Base-by-base conservation (phyloP, 192 early-diverging fungal genomes). In the Backusella liffmaniae region DNA sequence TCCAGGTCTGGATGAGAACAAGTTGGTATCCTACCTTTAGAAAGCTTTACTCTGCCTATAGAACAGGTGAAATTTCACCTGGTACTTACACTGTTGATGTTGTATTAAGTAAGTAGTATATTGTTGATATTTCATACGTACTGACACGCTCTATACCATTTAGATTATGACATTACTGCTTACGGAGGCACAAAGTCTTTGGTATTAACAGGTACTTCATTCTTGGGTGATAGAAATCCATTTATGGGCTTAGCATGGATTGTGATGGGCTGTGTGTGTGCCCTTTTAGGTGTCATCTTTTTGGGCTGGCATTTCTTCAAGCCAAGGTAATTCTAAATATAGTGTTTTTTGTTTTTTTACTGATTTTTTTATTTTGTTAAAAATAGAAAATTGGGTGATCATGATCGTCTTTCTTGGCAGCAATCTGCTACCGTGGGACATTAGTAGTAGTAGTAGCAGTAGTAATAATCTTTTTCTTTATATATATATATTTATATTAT, bases 1-100 rank as follows among this genome's bases (percentile, higher is more conserved):
- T 99, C 77, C 94, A 97, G 77, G 98, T 99, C 21, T 99, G 98
- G 98, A 98, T 99, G 97, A 88, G 97, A 42, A 95, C 94, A 0
- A 96, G 96, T 21, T 96, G 97, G 10, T 86, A 98, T 67, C 98
- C 98, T 36, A 96, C 91, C 37, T 99, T 99, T 85, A 86, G 97
- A 67, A 99, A 99, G 84, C 86, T 99, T 56, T 99, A 94, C 79
- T 94, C 94, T 37, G 87, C 88, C 77, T 93, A 96, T 78, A 87
- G 88, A 42, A 70, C 83, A 4, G 49, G 49, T 15, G 84, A 84
- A 53, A 82, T 98, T 80, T 73, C 77, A 68, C 81, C 73, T 66
- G 97, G 96, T 23, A 86, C 82, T 18, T 99, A 96, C 73, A 76
- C 87, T 66, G 80, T 98, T 8, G 80, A 88, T 18, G 90, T 98